A percentile compares a stretch with the other conserved stretches of the same genome.
Conservation (phyloP, 2,329 filamentous ascomycete species). For the Akanthomyces uredinophilus region DNA sequence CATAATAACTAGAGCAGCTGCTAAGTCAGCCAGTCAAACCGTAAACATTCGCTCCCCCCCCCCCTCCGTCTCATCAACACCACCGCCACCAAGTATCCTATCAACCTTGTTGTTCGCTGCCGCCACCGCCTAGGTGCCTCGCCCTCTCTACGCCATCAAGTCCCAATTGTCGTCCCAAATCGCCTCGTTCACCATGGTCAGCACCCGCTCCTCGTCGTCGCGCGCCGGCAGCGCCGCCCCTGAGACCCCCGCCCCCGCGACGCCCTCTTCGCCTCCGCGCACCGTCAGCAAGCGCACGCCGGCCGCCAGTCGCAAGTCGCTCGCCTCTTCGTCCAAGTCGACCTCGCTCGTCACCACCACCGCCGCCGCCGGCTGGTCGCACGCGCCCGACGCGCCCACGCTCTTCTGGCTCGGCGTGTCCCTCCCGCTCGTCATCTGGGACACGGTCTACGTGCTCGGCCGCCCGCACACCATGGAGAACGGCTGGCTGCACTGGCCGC, state of each 20-base stretch:
- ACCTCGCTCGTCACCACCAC: not conserved
- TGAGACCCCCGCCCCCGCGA: constrained; percentile 19
- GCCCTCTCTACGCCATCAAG: no score
- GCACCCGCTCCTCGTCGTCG: constrained; percentile 31
- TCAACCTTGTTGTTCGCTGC: no score
- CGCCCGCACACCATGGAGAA: constrained; percentile 80
- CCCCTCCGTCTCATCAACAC: no score
- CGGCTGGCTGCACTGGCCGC: constrained; percentile 62
- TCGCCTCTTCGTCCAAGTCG: not conserved
- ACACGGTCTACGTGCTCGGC: constrained; percentile 70
- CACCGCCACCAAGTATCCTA: no score
- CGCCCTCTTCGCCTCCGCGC: constrained; percentile 16
- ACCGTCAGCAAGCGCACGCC: constrained; percentile 35
- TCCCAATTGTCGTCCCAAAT: no score
- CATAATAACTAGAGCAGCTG: no score
- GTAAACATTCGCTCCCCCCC: no score
- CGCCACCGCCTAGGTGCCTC: not conserved
- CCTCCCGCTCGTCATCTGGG: constrained; percentile 76
- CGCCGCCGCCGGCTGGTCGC: constrained; percentile 32
- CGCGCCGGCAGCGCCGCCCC: constrained; percentile 27
- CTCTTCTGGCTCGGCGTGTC: constrained; percentile 70
- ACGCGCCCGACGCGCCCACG: constrained; percentile 41
- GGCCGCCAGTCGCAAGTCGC: constrained; percentile 1
- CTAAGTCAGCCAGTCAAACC: no score
- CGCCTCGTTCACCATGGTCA: constrained; percentile 29